These are phyloP conservation scores for Linum trigynum DNA, from an alignment of 345 rosid species.

Conservation along the genomic window DNA sequence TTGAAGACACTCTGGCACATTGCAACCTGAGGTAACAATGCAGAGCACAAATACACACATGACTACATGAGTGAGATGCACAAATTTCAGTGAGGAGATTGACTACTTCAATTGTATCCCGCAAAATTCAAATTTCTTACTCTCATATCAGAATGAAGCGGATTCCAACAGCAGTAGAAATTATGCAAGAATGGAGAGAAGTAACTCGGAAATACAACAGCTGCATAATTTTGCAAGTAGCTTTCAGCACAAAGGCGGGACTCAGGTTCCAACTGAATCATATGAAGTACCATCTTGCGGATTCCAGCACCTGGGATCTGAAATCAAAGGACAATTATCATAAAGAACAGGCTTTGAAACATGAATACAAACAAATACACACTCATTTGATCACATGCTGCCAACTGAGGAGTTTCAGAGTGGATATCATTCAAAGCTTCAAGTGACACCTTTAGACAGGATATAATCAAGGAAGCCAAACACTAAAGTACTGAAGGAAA, in stretches of 20 bases:
- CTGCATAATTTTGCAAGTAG: conserved; percentile 75
- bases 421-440: background rate
- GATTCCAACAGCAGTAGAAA: conserved; percentile 92
- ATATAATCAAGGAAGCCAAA: background rate
- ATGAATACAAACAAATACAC: background rate
- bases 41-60: conserved; percentile 22
- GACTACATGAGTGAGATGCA: background rate
- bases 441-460: background rate
- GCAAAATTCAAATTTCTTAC: conserved; percentile 30
- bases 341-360: conserved; percentile 1
- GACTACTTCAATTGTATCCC: background rate
- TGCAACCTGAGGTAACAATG: conserved; percentile 52
- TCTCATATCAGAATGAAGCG: conserved; percentile 92
- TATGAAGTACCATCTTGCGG: conserved; percentile 92
- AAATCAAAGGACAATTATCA: conserved; percentile 6
- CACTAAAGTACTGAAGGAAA: background rate
- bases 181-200: conserved; percentile 91
- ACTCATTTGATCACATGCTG: background rate
- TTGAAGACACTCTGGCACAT: conserved; percentile 84
- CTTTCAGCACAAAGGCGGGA: conserved; percentile 78
- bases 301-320: conserved; percentile 90
- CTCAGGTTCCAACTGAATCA: conserved; percentile 98
- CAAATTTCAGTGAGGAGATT: conserved; percentile 4
- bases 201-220: conserved; percentile 71
- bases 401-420: background rate